Conservation (phyloP, 2,329 filamentous ascomycete genomes). For the Teratosphaeria epicoccoides region DNA sequence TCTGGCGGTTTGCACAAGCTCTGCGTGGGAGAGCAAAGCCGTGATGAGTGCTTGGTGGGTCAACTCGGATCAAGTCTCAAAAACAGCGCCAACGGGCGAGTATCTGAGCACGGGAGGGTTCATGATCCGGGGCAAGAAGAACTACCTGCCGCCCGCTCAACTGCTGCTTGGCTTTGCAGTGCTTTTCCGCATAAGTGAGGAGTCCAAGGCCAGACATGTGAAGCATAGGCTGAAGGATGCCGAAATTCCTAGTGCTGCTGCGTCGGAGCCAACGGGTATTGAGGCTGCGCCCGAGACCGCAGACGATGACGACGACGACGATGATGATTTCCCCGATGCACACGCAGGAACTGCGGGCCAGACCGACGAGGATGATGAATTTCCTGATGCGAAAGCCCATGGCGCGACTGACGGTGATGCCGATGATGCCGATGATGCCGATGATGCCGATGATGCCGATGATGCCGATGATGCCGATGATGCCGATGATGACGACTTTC, state of each 20-base stretch:
- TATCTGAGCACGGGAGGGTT: constrained; percentile 71
- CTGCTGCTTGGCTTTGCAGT: constrained; percentile 79
- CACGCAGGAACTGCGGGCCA: constrained; percentile 10
- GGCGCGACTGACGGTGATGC: constrained; percentile 31
- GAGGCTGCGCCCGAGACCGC: constrained; percentile 20
- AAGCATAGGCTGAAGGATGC: constrained; percentile 55
- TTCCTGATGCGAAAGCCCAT: constrained; percentile 11
- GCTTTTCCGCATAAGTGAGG: constrained; percentile 79
- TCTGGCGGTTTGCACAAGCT: constrained; percentile 72
- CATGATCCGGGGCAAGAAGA: constrained; percentile 75
- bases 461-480: constrained; percentile 25
- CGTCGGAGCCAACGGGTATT: constrained; percentile 16
- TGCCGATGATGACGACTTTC: constrained; percentile 27
- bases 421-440: constrained; percentile 12
- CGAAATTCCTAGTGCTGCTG: not conserved
- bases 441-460: constrained; percentile 26
- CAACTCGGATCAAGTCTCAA: constrained; percentile 77
- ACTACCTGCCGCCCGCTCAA: constrained; percentile 78
- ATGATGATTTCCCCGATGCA: constrained; percentile 15
- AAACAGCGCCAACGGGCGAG: constrained; percentile 68
- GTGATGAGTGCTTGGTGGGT: constrained; percentile 97
- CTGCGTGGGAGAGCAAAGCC: constrained; percentile 92
- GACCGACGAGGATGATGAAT: constrained; percentile 14
- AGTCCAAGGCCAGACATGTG: constrained; percentile 69
- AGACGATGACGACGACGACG: constrained; percentile 22